These are phyloP conservation scores for Psilocybe tampanensis DNA, from an alignment of 768 basidiomycete species.

Conservation along the genomic window DNA sequence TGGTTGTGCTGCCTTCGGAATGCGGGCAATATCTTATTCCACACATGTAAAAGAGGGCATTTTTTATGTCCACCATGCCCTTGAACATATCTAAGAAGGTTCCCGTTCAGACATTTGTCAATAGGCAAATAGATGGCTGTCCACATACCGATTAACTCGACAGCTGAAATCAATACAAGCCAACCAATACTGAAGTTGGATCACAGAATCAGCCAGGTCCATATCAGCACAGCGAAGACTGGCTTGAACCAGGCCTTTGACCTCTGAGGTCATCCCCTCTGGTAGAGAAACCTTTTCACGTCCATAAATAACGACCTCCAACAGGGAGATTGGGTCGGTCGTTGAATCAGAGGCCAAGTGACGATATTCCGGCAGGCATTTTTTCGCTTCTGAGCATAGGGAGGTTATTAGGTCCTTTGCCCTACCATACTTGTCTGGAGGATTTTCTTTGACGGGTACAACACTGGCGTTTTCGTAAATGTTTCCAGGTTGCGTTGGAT, in stretches of 20 bases:
- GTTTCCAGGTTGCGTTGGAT: too few relatives aligned
- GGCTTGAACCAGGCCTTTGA: background rate
- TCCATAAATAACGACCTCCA: too few relatives aligned
- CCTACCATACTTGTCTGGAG: background rate
- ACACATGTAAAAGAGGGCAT: too few relatives aligned
- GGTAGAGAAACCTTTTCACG: background rate
- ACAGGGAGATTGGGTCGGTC: too few relatives aligned
- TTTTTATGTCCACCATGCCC: too few relatives aligned
- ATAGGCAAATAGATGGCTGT: background rate
- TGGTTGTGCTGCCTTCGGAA: too few relatives aligned
- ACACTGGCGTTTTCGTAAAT: background rate
- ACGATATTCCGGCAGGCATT: background rate
- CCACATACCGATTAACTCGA: background rate
- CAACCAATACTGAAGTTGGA: background rate
- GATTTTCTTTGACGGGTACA: background rate
- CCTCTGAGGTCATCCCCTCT: background rate
- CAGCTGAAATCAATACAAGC: background rate
- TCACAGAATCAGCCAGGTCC: background rate
- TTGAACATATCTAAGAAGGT: too few relatives aligned
- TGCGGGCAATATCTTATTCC: too few relatives aligned
- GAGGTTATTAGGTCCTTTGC: background rate
- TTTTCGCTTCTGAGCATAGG: background rate
- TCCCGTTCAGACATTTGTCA: too few relatives aligned
- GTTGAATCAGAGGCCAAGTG: background rate
- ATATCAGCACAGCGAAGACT: background rate